These are phyloP conservation scores for Xylaria telfairii DNA, from an alignment of 495 filamentous ascomycete genomes.

Conservation along the genomic window DNA sequence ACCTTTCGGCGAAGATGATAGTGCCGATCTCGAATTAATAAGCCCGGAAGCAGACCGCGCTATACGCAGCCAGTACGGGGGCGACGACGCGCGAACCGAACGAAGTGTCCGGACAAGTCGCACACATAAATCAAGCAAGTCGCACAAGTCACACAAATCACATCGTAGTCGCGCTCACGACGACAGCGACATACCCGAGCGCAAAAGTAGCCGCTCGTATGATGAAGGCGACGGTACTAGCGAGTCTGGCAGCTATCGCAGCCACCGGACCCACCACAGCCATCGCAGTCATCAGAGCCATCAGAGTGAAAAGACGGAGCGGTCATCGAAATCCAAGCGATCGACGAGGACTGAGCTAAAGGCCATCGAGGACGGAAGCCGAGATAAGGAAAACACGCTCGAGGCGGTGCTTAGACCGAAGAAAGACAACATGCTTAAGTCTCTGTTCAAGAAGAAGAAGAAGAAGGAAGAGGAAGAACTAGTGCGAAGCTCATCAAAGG, in stretches of 20 bases:
- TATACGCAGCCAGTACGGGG: slow-evolving; percentile 43
- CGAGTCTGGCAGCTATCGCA: slow-evolving; percentile 37
- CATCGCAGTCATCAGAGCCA: slow-evolving; percentile 44
- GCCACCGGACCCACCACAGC: slow-evolving; percentile 33
- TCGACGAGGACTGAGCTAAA: slow-evolving; percentile 37
- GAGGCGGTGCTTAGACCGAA: slow-evolving; percentile 40
- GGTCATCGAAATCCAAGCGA: slow-evolving; percentile 37
- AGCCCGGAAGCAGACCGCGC: slow-evolving; percentile 74
- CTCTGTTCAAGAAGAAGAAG: slow-evolving; percentile 58
- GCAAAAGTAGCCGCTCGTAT: slow-evolving; percentile 36
- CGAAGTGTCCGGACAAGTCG: slow-evolving; percentile 33
- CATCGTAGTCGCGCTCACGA: slow-evolving; percentile 32
- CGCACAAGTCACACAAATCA: slow-evolving; percentile 38
- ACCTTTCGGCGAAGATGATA: slow-evolving; percentile 65
- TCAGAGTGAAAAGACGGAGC: slow-evolving; percentile 33
- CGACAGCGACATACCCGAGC: slow-evolving; percentile 34
- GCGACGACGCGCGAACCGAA: slow-evolving; percentile 40
- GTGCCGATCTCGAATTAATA: slow-evolving; percentile 86
- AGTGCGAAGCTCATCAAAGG: slow-evolving; percentile 33
- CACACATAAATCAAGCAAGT: slow-evolving; percentile 34
- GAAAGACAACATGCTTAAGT: slow-evolving; percentile 59
- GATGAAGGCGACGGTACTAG: slow-evolving; percentile 31
- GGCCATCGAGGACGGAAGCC: slow-evolving; percentile 41
- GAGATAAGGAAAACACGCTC: slow-evolving; percentile 41
- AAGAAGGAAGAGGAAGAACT: slow-evolving; percentile 51